phyloP scores from a whole-genome alignment of 2,329 filamentous ascomycete genomes.

The Verticillium albo-atrum region DNA sequence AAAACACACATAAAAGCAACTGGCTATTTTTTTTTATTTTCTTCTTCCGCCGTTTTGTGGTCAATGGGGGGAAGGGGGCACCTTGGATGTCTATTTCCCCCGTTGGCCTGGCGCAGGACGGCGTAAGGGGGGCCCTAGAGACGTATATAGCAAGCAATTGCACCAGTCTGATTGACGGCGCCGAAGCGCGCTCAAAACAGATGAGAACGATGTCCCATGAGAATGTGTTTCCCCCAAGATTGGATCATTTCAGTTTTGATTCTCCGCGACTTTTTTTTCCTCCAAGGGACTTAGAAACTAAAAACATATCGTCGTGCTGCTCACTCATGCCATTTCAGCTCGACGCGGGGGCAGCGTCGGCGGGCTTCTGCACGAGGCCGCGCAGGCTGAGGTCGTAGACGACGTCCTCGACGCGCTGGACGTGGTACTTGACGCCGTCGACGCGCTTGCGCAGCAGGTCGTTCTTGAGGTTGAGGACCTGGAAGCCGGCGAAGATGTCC shows the following conservation, averaged over 20 bases:
- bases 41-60: background rate
- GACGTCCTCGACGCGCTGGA: slow-evolving; percentile 97
- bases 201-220: too few species aligned
- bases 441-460: slow-evolving; percentile 82
- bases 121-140: background rate
- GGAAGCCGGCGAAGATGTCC: slow-evolving; percentile 92
- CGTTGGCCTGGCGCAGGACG: background rate
- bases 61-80: background rate
- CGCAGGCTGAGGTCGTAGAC: slow-evolving; percentile 92
- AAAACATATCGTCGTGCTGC: too few species aligned
- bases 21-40: slow-evolving; percentile 1
- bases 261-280: background rate
- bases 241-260: too few species aligned
- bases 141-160: slow-evolving; percentile 9
- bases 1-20: background rate
- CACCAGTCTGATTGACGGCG: background rate
- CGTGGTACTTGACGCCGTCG: slow-evolving; percentile 93
- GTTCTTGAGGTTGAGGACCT: slow-evolving; percentile 96
- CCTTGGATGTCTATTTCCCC: background rate
- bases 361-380: slow-evolving; percentile 63
- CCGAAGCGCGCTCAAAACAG: background rate
- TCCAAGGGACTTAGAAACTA: too few species aligned
- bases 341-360: slow-evolving; percentile 13
- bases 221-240: too few species aligned
- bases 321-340: too few species aligned